These are phyloP conservation scores for Mycena rebaudengoi DNA, from an alignment of 768 basidiomycete genomes.

Conservation along the genomic window DNA sequence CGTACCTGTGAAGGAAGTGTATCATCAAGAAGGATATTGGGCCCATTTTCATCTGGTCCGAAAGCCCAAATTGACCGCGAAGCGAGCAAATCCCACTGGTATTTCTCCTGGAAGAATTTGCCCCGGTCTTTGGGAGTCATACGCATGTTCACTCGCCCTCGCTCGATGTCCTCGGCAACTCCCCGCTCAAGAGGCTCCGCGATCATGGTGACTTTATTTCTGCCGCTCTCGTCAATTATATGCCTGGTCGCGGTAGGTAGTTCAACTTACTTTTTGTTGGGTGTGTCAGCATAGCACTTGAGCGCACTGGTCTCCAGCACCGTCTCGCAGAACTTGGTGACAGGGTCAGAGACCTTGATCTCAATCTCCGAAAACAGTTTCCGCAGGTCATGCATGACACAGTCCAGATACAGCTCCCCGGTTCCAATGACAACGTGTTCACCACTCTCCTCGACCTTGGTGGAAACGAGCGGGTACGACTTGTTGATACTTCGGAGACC, in stretches of 20 bases:
- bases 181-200: constrained; percentile 97
- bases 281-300: constrained; percentile 99
- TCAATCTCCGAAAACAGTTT: constrained; percentile 96
- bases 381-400: constrained; percentile 94
- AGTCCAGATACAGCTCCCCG: constrained; percentile 96
- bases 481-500: constrained; percentile 98
- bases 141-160: constrained; percentile 90
- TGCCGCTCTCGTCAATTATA: constrained; percentile 43
- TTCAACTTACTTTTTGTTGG: constrained; percentile 92
- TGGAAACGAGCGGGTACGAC: constrained; percentile 92
- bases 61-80: constrained; percentile 99
- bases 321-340: constrained; percentile 98
- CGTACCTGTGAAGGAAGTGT: constrained; percentile 94
- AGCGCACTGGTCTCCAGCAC: constrained; percentile 97
- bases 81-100: constrained; percentile 97
- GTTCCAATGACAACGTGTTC: constrained; percentile 98
- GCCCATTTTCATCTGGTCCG: constrained; percentile 94
- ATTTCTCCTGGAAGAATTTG: constrained; percentile 95
- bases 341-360: constrained; percentile 99
- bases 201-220: constrained; percentile 99
- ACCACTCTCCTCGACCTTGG: constrained; percentile 98
- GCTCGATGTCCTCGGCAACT: constrained; percentile 95
- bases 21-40: constrained; percentile 94
- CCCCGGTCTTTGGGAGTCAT: constrained; percentile 97
- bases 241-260: not conserved